Conservation (phyloP, 331 rosid genomes). For the Pyracantha coccinea region DNA sequence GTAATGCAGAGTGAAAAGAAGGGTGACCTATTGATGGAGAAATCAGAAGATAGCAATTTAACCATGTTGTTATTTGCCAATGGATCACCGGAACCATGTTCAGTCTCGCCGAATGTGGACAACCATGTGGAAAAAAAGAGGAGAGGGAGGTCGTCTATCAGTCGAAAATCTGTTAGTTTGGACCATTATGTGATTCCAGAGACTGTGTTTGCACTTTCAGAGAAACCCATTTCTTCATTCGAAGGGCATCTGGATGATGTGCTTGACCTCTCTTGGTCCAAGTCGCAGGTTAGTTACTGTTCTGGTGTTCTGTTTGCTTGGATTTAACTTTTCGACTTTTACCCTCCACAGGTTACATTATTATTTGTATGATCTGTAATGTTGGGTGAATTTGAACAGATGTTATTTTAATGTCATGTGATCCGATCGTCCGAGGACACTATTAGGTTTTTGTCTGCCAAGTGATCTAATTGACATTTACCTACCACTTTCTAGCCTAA, state of each 20-base stretch:
- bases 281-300: conserved; percentile 75
- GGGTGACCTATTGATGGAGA: conserved; percentile 71
- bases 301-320: neutral
- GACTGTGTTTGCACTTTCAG: conserved; percentile 65
- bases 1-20: conserved; percentile 83
- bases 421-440: neutral
- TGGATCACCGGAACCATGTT: conserved; percentile 65
- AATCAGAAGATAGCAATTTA: conserved; percentile 48
- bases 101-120: conserved; percentile 48
- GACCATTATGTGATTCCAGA: conserved; percentile 69
- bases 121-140: conserved; percentile 61
- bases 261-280: conserved; percentile 99
- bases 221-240: conserved; percentile 79
- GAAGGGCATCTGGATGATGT: conserved; percentile 83
- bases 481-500: neutral
- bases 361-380: neutral
- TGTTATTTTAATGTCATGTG: neutral
- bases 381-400: neutral
- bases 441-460: neutral
- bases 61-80: conserved; percentile 49
- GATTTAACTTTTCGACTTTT: neutral
- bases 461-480: neutral
- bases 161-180: conserved; percentile 75
- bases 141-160: conserved; percentile 72
- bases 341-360: neutral